Percentiles rank a stretch among this genome's conserved stretches.
Evolutionary conservation across 140 eudicot species (phyloP).

Genomic region (Stevia rebaudiana): DNA sequence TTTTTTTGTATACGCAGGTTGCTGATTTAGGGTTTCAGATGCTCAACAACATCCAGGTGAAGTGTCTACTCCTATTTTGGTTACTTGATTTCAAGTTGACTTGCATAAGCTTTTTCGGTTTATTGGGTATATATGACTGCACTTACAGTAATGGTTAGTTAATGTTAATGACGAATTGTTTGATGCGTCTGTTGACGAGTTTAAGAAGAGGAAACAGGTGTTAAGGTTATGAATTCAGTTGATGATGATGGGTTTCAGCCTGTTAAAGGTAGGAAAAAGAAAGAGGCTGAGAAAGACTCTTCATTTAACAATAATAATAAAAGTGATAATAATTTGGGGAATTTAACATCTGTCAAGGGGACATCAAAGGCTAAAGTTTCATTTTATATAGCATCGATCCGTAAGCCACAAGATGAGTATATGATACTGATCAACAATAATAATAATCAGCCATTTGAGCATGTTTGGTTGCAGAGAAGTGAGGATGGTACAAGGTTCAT

Average conservation of each 20-base stretch:
- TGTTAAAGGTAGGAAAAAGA: constrained; percentile 62
- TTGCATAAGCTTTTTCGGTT: too few relatives aligned
- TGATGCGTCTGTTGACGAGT: constrained; percentile 66
- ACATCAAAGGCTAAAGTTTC: constrained; percentile 60
- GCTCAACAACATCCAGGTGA: too few relatives aligned
- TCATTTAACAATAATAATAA: background rate
- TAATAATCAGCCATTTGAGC: constrained; percentile 66
- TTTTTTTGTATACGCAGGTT: too few relatives aligned
- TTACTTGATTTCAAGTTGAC: too few relatives aligned
- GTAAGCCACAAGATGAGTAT: constrained; percentile 83
- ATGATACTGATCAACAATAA: constrained; percentile 77
- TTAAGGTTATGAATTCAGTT: constrained; percentile 24
- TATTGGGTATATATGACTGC: too few relatives aligned
- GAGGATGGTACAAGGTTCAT: constrained; percentile 74
- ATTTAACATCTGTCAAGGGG: constrained; percentile 38
- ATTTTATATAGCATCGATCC: constrained; percentile 64
- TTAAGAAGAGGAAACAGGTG: constrained; percentile 56
- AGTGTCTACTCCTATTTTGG: too few relatives aligned
- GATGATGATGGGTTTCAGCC: constrained; percentile 71
- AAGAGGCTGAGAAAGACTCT: background rate
- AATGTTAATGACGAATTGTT: constrained; percentile 43
- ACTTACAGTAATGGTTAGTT: too few relatives aligned
- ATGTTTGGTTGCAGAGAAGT: constrained; percentile 80
- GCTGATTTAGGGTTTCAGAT: too few relatives aligned
- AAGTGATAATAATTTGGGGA: constrained; percentile 3